These are phyloP conservation scores for Podospora didyma DNA, from an alignment of 495 filamentous ascomycete species.

Conservation along the genomic window DNA sequence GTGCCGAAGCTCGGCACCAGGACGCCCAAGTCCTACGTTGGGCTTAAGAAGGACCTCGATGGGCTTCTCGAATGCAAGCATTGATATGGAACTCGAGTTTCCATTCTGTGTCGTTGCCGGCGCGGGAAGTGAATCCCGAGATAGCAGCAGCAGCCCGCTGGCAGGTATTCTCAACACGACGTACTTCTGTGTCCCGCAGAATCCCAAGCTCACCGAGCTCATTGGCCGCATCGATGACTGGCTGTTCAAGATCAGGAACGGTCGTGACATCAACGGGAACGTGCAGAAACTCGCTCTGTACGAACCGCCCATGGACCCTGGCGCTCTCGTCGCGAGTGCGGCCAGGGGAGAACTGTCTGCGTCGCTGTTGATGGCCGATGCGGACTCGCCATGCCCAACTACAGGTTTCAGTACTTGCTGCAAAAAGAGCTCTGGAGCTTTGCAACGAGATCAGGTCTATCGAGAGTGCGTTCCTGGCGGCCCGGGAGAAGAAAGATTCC, in stretches of 20 bases:
- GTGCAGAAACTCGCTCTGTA: conserved; percentile 20
- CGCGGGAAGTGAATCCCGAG: too few species aligned
- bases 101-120: neutral
- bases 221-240: conserved; percentile 26
- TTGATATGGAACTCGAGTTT: conserved; percentile 8
- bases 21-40: conserved; percentile 6
- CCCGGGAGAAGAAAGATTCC: neutral
- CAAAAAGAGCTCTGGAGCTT: conserved; percentile 29
- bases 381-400: conserved; percentile 29
- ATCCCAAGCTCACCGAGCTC: conserved; percentile 15
- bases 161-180: neutral
- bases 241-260: conserved; percentile 32
- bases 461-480: neutral
- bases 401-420: conserved; percentile 28
- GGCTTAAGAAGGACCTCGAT: neutral
- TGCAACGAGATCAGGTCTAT: conserved; percentile 19
- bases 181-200: conserved; percentile 31
- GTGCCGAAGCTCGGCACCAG: conserved; percentile 11
- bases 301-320: conserved; percentile 30
- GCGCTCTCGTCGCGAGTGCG: conserved; percentile 17
- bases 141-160: too few species aligned
- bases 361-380: conserved; percentile 3
- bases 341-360: conserved; percentile 11
- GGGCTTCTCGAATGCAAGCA: neutral
- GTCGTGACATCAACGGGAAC: conserved; percentile 30